Evolutionary conservation across 768 basidiomycete species (phyloP).

Genomic region (Sarcodon aspratus): DNA sequence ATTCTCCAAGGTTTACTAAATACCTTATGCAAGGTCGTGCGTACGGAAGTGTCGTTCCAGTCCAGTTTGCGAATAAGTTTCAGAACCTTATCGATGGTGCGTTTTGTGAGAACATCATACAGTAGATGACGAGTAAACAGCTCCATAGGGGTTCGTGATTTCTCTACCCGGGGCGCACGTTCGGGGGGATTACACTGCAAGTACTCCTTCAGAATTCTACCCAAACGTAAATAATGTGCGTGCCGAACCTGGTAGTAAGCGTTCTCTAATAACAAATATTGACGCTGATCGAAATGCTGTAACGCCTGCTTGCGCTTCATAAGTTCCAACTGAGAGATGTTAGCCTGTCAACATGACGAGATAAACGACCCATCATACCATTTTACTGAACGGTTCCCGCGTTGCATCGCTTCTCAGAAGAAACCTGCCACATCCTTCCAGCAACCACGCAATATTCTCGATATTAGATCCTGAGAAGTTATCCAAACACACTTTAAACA

Average conservation of each 20-base stretch:
- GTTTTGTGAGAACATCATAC: conserved; percentile 86
- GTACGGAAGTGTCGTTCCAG: conserved; percentile 71
- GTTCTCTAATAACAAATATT: conserved; percentile 85
- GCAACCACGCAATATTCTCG: conserved; percentile 81
- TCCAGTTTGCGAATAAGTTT: conserved; percentile 89
- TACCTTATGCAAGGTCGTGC: conserved; percentile 64
- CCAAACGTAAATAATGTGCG: background rate
- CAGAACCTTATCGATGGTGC: conserved; percentile 91
- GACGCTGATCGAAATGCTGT: conserved; percentile 88
- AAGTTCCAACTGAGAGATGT: conserved; percentile 58
- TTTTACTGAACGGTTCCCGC: conserved; percentile 71
- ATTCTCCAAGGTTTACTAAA: conserved; percentile 99
- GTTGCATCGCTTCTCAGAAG: conserved; percentile 84
- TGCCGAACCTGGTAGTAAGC: conserved; percentile 85
- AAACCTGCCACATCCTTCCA: conserved; percentile 93
- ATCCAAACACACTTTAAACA: conserved; percentile 94
- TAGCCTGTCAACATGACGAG: background rate
- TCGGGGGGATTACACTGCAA: conserved; percentile 93
- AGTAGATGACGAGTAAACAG: conserved; percentile 95
- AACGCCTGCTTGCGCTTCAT: conserved; percentile 92
- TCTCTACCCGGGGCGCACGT: conserved; percentile 74
- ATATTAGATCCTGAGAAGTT: conserved; percentile 90
- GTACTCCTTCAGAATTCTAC: conserved; percentile 1
- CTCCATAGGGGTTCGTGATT: conserved; percentile 77
- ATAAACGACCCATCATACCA: conserved; percentile 39